Evolutionary conservation across 164 flowering plant species (phyloP), one percentile per base, ranked within the genome.

Genomic region (Aristolochia fimbriata): DNA sequence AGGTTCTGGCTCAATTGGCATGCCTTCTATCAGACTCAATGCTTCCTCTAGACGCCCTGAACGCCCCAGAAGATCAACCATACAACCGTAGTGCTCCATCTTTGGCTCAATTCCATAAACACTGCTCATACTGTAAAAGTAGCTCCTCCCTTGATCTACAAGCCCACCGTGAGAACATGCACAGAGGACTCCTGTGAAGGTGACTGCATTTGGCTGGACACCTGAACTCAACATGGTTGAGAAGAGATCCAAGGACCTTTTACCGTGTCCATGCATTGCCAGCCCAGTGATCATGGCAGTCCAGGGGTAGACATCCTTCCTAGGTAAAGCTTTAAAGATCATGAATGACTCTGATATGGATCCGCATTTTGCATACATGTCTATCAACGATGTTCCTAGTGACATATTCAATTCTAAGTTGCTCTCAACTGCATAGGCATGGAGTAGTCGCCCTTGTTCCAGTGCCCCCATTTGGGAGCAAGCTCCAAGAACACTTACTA

Each of bases 331-430:
- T 16, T 60, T 47, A 51, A 74, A 74, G n/a, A 71, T 64, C 22
- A 14, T 12, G 25, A 71, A 62, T 16, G 78, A 76, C 55, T 72
- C 74, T 6, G 73, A 62, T 10, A 81, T 67, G 22, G 74, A 76
- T 6, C 83, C 86, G 59, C 81, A 77, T 64, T 79, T 81, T 33
- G 80, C 66, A 64, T 79, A 81, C 81, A 80, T 80, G 59, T 78
- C 82, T 24, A 82, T 65, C 62, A 78, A 54, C 3, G 75, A 68
- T 13, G 77, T 75, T 17, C 71, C 77, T 17, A 73, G 66, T 17
- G 24, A 37, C 8, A 61, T 31, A 59, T 65, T 68, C 25, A 76
- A 8, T n/a, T 59, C 58, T 16, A 73, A 20, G 24, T 67, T 62
- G 25, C n/a, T 49, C 51, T 58, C 56, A 33, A 53, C 59, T 24